Conservation (phyloP, 116 monocot genomes). For the Trichopus zeylanicus region DNA sequence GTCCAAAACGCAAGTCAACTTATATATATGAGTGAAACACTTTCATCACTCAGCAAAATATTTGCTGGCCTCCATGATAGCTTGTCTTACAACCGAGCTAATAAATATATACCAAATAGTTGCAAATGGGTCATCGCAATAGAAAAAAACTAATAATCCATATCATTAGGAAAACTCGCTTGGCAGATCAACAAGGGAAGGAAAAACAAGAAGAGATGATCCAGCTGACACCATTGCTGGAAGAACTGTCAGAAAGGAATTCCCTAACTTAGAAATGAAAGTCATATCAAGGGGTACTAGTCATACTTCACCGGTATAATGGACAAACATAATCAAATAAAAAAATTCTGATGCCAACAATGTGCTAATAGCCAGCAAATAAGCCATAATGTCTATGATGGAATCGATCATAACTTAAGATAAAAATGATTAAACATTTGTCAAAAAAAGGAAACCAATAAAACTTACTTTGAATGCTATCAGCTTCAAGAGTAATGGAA, state of each 20-base stretch:
- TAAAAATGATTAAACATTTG: too few species aligned
- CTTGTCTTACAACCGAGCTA: background rate
- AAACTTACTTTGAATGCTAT: slow-evolving; percentile 86
- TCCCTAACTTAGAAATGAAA: slow-evolving; percentile 52
- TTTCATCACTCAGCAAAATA: too few species aligned
- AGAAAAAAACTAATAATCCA: background rate
- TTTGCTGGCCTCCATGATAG: too few species aligned
- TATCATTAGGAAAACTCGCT: too few species aligned
- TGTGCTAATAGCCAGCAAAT: background rate
- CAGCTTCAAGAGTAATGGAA: slow-evolving; percentile 86
- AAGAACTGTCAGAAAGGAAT: slow-evolving; percentile 52
- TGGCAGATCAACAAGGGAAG: slow-evolving; percentile 82
- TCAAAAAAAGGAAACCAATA: background rate
- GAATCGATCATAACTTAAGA: too few species aligned
- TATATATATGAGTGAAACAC: too few species aligned
- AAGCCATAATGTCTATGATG: background rate
- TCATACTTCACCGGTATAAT: too few species aligned
- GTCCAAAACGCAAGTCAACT: too few species aligned
- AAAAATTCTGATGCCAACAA: background rate
- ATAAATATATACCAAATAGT: background rate
- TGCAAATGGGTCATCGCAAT: background rate
- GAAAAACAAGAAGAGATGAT: slow-evolving; percentile 94
- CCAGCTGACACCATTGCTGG: slow-evolving; percentile 77
- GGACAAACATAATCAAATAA: slow-evolving; percentile 2
- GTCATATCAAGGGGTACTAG: background rate